A percentile compares a stretch with the other conserved stretches of the same genome.
Evolutionary conservation across 352 stramenopile genomes (phyloP).

Genomic region (Halophytophthora batemanensis): DNA sequence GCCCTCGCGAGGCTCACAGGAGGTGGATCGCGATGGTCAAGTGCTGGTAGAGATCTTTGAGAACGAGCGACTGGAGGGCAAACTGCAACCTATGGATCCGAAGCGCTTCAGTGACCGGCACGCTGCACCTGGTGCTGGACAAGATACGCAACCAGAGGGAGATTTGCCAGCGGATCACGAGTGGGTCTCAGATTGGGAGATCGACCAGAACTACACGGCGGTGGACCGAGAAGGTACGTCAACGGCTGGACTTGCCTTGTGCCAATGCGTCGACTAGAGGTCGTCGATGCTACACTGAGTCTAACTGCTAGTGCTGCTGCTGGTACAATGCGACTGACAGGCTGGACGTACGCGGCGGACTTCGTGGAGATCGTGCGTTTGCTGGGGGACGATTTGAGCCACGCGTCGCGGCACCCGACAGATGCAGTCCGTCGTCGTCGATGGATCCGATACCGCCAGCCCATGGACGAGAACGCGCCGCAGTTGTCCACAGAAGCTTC

Average conservation of each 20-base stretch:
- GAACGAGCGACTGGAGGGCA: constrained; percentile 80
- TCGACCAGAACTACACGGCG: constrained; percentile 76
- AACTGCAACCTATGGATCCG: constrained; percentile 63
- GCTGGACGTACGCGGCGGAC: constrained; percentile 83
- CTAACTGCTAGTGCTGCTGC: constrained; percentile 1
- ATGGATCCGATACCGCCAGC: constrained; percentile 76
- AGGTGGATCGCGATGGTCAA: constrained; percentile 69
- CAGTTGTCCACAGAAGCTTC: constrained; percentile 50
- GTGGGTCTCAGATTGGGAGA: constrained; percentile 82
- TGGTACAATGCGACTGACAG: constrained; percentile 2
- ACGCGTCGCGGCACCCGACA: constrained; percentile 77
- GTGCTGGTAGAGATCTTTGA: constrained; percentile 81
- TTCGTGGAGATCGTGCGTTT: constrained; percentile 76
- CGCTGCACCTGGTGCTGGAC: constrained; percentile 44
- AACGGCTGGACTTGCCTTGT: neutral
- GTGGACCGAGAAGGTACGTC: constrained; percentile 61
- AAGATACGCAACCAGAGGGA: constrained; percentile 65
- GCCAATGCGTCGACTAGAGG: neutral
- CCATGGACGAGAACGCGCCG: constrained; percentile 35
- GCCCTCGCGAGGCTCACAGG: constrained; percentile 45
- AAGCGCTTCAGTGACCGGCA: constrained; percentile 71
- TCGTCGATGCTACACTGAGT: neutral
- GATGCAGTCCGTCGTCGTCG: constrained; percentile 74
- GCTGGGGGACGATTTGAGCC: constrained; percentile 75
- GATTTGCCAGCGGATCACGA: constrained; percentile 68